Conservation (phyloP, 768 basidiomycete species). For the Termitomyces sp. region DNA sequence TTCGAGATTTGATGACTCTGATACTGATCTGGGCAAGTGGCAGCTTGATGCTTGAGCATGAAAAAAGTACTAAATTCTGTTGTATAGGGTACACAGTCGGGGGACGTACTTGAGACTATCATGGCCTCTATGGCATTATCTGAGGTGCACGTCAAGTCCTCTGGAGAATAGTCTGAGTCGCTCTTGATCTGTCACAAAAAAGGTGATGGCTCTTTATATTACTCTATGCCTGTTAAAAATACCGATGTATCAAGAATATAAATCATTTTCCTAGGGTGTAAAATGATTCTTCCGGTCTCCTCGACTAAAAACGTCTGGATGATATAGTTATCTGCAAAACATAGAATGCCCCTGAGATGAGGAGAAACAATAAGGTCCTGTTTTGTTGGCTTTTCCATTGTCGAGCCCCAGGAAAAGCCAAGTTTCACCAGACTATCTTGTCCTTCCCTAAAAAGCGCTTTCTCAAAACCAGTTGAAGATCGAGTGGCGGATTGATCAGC, state of each 20-base stretch:
- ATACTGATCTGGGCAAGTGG: not conserved
- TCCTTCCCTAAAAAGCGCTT: not conserved
- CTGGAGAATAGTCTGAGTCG: too few species aligned
- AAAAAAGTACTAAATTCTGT: not conserved
- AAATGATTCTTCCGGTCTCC: not conserved
- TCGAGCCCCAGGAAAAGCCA: not conserved
- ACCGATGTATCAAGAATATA: not conserved
- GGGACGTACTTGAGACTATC: not conserved
- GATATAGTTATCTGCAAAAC: not conserved
- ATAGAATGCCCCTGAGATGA: not conserved
- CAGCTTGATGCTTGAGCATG: not conserved
- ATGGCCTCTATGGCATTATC: not conserved
- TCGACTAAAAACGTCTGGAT: not conserved
- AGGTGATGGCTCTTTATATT: too few species aligned
- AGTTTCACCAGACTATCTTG: not conserved
- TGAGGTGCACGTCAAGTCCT: too few species aligned
- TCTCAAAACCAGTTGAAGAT: not conserved
- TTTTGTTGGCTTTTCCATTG: not conserved
- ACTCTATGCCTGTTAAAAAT: too few species aligned
- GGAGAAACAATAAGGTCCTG: not conserved
- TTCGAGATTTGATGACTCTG: not conserved
- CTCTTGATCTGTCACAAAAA: too few species aligned
- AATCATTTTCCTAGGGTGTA: not conserved
- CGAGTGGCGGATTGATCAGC: not conserved
- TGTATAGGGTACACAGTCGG: not conserved